Evolutionary conservation across 805 yeast species (phyloP), one percentile per base, ranked within the genome.

Genomic region (Candida nanaspora): DNA sequence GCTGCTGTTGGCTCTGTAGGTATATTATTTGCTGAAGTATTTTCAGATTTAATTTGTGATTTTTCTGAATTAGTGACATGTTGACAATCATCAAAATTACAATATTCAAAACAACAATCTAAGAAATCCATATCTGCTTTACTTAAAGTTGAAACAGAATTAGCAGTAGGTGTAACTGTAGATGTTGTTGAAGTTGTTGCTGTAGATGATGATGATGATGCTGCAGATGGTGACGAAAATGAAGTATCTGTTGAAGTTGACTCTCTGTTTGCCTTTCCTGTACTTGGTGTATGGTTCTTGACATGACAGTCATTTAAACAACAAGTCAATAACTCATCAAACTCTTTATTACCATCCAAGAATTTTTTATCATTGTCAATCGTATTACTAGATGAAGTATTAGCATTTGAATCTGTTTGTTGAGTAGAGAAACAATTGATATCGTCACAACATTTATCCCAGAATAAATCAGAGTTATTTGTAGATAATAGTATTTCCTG

Each of bases 91-190:
- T 50, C 59, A 36, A 55, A 50, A 31, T 51, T 45, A 40, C 59
- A 55, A 32, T 46, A 48, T 15, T 53, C 57, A 41, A 53, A 45
- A 35, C 57, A 55, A 37, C 55, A 52, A 22, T 54, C 59, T 6
- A 41, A 31, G 10, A 35, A 33, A 15, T 42, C 46, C 15, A 39
- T 38, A 8, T 37, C 40, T 2, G n/a, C 31, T 20, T 33, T 39
- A 20, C 6, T 23, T 23, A 6, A 30, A 4, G 18, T 33, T 30
- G 16, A 26, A 31, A n/a, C 36, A n/a, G n/a, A n/a, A n/a, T n/a
- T n/a, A n/a, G n/a, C n/a, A n/a, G n/a, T n/a, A n/a, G n/a, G n/a
- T n/a, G n/a, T n/a, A n/a, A n/a, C n/a, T n/a, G n/a, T n/a, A n/a
- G 38, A n/a, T 36, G 30, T 22, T 22, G 25, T 26, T 25, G 27